Base-by-base conservation (phyloP, 768 basidiomycete genomes). In the Naematelia encephala region DNA sequence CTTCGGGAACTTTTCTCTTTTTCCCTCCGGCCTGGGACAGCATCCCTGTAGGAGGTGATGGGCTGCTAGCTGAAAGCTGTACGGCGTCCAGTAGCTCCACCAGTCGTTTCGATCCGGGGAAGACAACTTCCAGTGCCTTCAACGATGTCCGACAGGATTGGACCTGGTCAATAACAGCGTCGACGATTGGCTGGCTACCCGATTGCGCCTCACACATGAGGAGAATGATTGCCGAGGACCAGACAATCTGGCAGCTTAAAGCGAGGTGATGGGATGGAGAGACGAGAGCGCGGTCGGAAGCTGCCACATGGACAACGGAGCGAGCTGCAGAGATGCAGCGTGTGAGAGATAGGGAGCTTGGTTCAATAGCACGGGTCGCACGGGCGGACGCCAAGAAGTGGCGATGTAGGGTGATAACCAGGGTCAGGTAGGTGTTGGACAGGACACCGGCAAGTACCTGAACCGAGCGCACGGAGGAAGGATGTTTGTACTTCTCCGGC, bases 161-260 rank as follows among this genome's bases (percentile, higher is more conserved):
- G 16, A 74, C 69, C n/a, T 67, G 59, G 1, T 60, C 58, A 26
- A 60, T 69, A 2, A 74, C 72, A 0, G 72, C 64, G 26, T 74
- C 69, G 25, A 69, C 59, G 19, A 74, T 69, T 4, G 69, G 45
- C n/a, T 74, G 69, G 34, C 70, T 69, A 16, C 58, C 54, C 5
- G 69, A 67, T 50, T 69, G 69, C 1, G 71, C 72, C 43, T 74
- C 72, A 57, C 72, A 74, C 14, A 74, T 52, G 4, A 74, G 61
- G 2, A 74, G 61, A n/a, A 74, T 71, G 27, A 70, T 60, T 4
- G 72, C 72, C 10, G 72, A 69, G 3, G 69, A 71, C 72, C 72
- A 74, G 8, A 74, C 63, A 42, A 64, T 65, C 34, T 71, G 69
- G 51, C 69, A 74, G 57, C 63, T 68, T 14, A 70, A 63, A 2